Evolutionary conservation across 495 filamentous ascomycete species (phyloP).

Genomic region (Cercophora samala): DNA sequence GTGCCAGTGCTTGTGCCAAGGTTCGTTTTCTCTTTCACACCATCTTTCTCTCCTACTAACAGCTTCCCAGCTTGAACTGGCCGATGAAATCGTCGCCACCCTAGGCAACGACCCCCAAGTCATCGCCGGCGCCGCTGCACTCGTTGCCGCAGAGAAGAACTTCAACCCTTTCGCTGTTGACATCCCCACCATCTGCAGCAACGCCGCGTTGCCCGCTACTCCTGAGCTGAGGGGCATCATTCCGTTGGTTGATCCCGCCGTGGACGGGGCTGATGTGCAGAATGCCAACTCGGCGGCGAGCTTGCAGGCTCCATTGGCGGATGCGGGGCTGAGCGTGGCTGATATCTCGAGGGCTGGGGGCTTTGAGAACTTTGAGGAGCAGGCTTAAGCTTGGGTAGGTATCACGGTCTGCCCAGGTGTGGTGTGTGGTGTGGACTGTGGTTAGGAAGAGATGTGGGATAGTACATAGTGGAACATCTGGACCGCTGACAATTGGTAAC

Average conservation of each 20-base stretch:
- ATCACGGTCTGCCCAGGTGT: too few species aligned
- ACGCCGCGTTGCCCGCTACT: slow-evolving; percentile 54
- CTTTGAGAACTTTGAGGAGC: slow-evolving; percentile 52
- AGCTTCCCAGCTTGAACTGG: slow-evolving; percentile 48
- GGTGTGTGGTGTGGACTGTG: too few species aligned
- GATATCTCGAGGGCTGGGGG: slow-evolving; percentile 51
- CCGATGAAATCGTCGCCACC: slow-evolving; percentile 54
- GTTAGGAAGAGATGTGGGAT: too few species aligned
- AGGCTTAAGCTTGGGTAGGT: slow-evolving; percentile 23
- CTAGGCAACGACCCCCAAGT: slow-evolving; percentile 52
- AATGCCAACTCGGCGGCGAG: slow-evolving; percentile 52
- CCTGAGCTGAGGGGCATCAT: slow-evolving; percentile 55
- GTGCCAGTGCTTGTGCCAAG: slow-evolving; percentile 56
- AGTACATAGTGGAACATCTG: too few species aligned
- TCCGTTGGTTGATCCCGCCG: slow-evolving; percentile 57
- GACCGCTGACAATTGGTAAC: too few species aligned
- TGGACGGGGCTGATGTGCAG: slow-evolving; percentile 50
- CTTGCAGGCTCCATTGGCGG: slow-evolving; percentile 45
- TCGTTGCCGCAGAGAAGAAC: slow-evolving; percentile 66
- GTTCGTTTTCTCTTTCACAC: slow-evolving; percentile 21
- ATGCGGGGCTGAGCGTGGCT: slow-evolving; percentile 52
- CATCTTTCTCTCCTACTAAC: background rate
- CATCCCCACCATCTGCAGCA: slow-evolving; percentile 56
- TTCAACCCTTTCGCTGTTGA: slow-evolving; percentile 58
- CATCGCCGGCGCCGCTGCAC: slow-evolving; percentile 55